Evolutionary conservation across 345 rosid genomes (phyloP), one percentile per base, ranked within the genome.

Genomic region (Lepidium sativum): DNA sequence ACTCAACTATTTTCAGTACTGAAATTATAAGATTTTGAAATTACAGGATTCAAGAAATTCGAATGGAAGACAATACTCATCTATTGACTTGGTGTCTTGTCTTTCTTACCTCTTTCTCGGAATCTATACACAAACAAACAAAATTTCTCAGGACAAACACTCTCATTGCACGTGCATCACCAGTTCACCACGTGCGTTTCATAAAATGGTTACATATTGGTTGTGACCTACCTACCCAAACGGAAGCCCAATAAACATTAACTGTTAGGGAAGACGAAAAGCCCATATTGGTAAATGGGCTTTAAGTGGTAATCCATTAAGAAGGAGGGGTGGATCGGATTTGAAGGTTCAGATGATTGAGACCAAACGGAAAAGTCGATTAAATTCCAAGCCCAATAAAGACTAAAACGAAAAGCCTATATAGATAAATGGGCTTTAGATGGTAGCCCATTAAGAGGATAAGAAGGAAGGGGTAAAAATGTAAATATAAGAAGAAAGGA

Each of bases 401-500:
- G 0, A 45, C 2, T 0, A 8, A 12, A 5, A 45, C 10, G 11
- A 14, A 23, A 20, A 6, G 12, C 11, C 6, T 1, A 5, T 6
- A 6, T 3, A 6, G 6, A 21, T 0, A 1, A 51, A 35, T 44
- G 68, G 77, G 77, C 72, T 32, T 27, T 34, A 6, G 1, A 0
- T 0, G 6, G 4, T 6, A 38, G 54, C 41, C 68, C 52, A 37
- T 18, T 33, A 59, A 58, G 10, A 15, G 0, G 25, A 21, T 21
- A 21, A 6, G 14, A 13, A 6, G 21, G 47, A 49, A 11, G 41
- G 68, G 67, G 47, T 38, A 53, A 12, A 14, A 3, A 7, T 37
- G 77, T 73, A 73, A 67, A 66, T 66, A 42, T 0, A 51, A 27
- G 9, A 53, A 9, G 20, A 58, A 58, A 58, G 15, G 27, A 57